Evolutionary conservation across 1,139 yeast species (phyloP).

Genomic region (Protomyces inundatus): DNA sequence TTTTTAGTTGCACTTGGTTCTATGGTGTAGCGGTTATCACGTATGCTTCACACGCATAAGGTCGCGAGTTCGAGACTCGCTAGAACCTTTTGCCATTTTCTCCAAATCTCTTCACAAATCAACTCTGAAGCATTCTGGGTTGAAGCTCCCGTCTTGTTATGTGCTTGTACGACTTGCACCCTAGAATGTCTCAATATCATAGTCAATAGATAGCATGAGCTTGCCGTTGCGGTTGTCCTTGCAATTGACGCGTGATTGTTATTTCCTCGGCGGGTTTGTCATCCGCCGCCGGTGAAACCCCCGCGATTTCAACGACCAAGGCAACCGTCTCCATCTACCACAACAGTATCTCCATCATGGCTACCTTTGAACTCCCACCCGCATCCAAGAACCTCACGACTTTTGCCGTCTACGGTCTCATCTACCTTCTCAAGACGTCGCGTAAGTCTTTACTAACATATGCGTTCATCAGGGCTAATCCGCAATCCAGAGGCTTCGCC

Average conservation of each 20-base stretch:
- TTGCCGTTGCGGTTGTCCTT: no score
- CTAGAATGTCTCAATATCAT: no score
- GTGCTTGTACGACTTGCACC: no score
- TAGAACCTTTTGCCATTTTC: background rate
- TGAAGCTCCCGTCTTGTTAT: background rate
- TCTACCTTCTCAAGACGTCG: background rate
- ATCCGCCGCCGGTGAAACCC: background rate
- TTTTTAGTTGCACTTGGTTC: background rate
- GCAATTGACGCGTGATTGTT: no score
- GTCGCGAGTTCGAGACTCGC: constrained; percentile 3
- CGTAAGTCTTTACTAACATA: background rate
- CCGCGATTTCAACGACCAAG: background rate
- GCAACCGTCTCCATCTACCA: background rate
- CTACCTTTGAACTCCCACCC: background rate
- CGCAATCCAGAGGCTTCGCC: background rate
- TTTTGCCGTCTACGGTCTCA: background rate
- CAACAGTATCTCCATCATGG: background rate
- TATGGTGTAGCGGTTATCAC: constrained; percentile 1
- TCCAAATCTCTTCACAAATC: background rate
- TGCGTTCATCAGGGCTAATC: background rate
- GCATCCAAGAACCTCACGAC: background rate
- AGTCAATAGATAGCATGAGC: no score
- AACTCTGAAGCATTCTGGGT: background rate
- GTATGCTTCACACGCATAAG: constrained; percentile 1
- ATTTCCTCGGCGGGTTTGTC: background rate